Evolutionary conservation across 495 filamentous ascomycete genomes (phyloP), one percentile per base, ranked within the genome.

Genomic region (Penicillium dipodomyicola): DNA sequence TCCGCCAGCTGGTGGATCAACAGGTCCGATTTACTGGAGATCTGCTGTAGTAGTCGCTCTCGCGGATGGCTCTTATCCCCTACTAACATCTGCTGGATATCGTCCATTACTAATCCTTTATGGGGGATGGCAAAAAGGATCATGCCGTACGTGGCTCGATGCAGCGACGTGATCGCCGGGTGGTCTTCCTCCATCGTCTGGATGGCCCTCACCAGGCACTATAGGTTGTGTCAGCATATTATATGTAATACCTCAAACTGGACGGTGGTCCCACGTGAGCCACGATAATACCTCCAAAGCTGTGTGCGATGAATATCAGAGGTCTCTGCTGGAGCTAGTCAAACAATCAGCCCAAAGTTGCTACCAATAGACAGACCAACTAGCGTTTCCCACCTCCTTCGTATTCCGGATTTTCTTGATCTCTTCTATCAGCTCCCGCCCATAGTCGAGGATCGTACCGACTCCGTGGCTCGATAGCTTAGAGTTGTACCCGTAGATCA

Each of bases 401-500:
- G 56, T 56, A 22, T 55, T 47, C 23, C 65, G 54, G 41, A 59
- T 61, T 52, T 56, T 52, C 30, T 62, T 54, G 14, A 71, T 52
- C 29, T 50, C 43, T 22, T 68, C 49, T n/a, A 65, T 59, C 33
- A 73, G 66, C 30, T 59, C 50, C 9, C 54, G 55, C 32, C 49
- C 63, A 39, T 70, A 70, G 30, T 73, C 67, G 2, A 54, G 42
- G 4, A 67, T 57, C 29, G 43, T 62, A 35, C 52, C 56, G 39
- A 25, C 50, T 32, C 56, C 68, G 41, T 51, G 30, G 44, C 57
- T 49, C 42, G 63, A 51, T 15, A 76, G 50, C 43, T 67, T 65
- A 12, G 71, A 72, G 19, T 67, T 59, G 56, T 76, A 75, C 8
- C 72, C 72, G 49, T 73, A 73, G 20, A 72, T 73, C 49, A 72